Conservation (phyloP, 2,329 filamentous ascomycete genomes). For the Trichophyton mentagrophytes region DNA sequence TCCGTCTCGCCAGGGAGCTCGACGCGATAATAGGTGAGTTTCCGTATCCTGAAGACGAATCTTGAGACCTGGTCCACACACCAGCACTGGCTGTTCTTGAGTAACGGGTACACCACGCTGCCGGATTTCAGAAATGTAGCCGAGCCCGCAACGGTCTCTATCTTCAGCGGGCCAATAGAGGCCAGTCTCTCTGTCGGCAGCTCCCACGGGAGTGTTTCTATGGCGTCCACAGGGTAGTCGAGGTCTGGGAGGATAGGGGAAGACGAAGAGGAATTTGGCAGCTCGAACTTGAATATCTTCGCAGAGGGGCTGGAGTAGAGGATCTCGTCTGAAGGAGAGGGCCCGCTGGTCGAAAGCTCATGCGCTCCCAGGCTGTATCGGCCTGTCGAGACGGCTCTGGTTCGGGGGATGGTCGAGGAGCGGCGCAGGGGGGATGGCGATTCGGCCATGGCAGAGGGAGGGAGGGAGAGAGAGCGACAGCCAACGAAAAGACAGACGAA, state of each 20-base stretch:
- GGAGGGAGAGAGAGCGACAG: background rate
- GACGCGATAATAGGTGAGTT: constrained; percentile 79
- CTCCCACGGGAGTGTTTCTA: constrained; percentile 58
- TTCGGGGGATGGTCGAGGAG: constrained; percentile 22
- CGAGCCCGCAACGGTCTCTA: constrained; percentile 75
- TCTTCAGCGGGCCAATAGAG: constrained; percentile 65
- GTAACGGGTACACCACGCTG: constrained; percentile 68
- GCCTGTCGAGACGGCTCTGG: constrained; percentile 21
- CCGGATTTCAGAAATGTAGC: constrained; percentile 82
- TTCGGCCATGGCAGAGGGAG: constrained; percentile 1
- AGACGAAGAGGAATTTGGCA: constrained; percentile 28
- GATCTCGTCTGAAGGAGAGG: constrained; percentile 25
- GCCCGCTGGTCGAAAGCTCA: constrained; percentile 15
- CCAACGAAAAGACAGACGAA: background rate
- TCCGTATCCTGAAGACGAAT: constrained; percentile 75
- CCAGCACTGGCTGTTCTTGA: constrained; percentile 88
- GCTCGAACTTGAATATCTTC: constrained; percentile 56
- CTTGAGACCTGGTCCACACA: constrained; percentile 73
- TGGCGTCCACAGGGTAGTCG: constrained; percentile 38
- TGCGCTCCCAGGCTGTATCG: constrained; percentile 15
- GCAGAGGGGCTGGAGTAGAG: constrained; percentile 62
- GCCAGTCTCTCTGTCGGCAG: constrained; percentile 69
- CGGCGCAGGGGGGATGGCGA: constrained; percentile 8
- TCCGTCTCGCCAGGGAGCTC: constrained; percentile 58
- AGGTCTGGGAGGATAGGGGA: constrained; percentile 30